Evolutionary conservation across 495 filamentous ascomycete species (phyloP).

Genomic region (Penicillium desertorum): DNA sequence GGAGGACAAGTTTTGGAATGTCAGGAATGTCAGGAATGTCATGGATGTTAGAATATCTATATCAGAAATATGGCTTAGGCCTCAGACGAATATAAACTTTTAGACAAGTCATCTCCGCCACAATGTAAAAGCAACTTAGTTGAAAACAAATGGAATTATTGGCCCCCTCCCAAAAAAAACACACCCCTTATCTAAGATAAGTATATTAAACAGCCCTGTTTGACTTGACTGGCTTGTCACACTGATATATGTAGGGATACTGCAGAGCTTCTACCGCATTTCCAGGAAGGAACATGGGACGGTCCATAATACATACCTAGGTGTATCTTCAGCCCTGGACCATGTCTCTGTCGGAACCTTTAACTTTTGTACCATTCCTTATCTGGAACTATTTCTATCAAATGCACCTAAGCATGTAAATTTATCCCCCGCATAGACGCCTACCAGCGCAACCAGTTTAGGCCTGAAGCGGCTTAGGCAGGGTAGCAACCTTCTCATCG

Average conservation of each 20-base stretch:
- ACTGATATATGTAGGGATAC: not conserved
- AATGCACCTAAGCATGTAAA: constrained; percentile 18
- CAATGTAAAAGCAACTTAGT: not conserved
- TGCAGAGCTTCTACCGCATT: not conserved
- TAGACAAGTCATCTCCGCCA: not conserved
- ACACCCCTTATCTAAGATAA: not conserved
- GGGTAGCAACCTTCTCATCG: constrained; percentile 74
- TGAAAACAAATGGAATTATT: not conserved
- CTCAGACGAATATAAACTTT: not conserved
- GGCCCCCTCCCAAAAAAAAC: not conserved
- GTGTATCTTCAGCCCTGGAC: no score
- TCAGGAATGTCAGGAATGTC: not conserved
- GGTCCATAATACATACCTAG: not conserved
- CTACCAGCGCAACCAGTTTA: constrained; percentile 13
- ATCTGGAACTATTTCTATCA: constrained; percentile 20
- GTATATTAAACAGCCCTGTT: not conserved
- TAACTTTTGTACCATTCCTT: constrained; percentile 23
- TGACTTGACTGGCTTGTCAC: not conserved
- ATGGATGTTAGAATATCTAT: not conserved
- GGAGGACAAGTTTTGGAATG: not conserved
- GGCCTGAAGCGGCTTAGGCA: constrained; percentile 49
- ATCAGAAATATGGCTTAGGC: not conserved
- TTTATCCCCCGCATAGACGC: constrained; percentile 10
- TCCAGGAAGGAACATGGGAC: not conserved
- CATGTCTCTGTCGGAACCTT: not conserved